phyloP scores from a whole-genome alignment of 495 filamentous ascomycete genomes.

The Usnea hakonensis region DNA sequence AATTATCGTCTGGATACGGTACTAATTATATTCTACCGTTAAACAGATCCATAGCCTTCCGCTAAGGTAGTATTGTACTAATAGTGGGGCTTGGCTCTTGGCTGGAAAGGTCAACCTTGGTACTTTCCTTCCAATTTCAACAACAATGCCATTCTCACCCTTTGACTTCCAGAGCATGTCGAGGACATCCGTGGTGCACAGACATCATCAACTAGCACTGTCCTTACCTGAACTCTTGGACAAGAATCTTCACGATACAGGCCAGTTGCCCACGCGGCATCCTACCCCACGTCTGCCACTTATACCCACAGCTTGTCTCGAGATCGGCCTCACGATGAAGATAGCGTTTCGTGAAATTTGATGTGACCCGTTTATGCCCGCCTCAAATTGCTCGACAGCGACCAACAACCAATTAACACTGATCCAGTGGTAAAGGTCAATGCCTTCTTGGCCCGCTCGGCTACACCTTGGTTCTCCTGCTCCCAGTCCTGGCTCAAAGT shows the following conservation, averaged over 20 bases:
- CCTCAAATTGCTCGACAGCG: neutral
- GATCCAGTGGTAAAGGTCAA: conserved; percentile 9
- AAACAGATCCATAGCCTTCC: no score
- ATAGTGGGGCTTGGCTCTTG: neutral
- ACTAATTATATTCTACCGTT: no score
- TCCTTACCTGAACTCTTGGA: neutral
- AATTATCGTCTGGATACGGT: no score
- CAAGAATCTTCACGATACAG: neutral
- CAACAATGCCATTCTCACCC: neutral
- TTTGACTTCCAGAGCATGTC: neutral
- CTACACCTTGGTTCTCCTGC: conserved; percentile 19
- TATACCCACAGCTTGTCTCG: neutral
- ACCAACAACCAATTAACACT: neutral
- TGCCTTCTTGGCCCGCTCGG: conserved; percentile 27
- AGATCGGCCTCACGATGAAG: neutral
- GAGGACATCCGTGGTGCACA: neutral
- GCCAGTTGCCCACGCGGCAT: neutral
- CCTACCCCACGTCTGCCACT: neutral
- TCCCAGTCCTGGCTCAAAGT: conserved; percentile 7
- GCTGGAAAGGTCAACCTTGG: neutral
- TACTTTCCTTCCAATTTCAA: neutral
- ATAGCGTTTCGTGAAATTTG: neutral
- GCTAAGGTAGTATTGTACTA: no score
- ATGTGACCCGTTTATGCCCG: neutral
- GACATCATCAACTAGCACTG: neutral